These are phyloP conservation scores for Nakazawaea peltata DNA, from an alignment of 805 yeast species.

Conservation along the genomic window DNA sequence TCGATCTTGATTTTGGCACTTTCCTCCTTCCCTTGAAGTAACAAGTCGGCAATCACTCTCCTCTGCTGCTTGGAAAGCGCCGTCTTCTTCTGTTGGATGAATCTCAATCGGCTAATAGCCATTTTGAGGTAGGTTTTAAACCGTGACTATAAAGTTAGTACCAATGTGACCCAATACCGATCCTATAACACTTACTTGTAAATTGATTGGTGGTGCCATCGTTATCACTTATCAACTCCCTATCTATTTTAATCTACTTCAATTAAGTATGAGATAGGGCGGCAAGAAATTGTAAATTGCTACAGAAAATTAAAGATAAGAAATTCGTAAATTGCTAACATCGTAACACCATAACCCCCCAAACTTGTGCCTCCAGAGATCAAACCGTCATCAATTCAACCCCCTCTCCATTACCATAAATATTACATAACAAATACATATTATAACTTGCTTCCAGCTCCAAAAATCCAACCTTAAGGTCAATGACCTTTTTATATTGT, in stretches of 20 bases:
- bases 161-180: background rate
- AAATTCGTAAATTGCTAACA: too few relatives aligned
- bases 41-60: conserved; percentile 61
- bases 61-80: conserved; percentile 73
- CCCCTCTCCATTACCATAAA: conserved; percentile 6
- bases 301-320: too few relatives aligned
- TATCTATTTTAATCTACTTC: background rate
- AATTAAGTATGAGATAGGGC: too few relatives aligned
- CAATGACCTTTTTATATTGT: conserved; percentile 65
- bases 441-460: conserved; percentile 10
- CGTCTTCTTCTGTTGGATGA: conserved; percentile 65
- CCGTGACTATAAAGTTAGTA: conserved; percentile 5
- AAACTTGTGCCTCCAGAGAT: too few relatives aligned
- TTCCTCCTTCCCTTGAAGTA: conserved; percentile 64
- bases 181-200: conserved; percentile 4
- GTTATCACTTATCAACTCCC: background rate
- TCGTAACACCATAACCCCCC: too few relatives aligned
- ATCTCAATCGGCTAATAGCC: conserved; percentile 63
- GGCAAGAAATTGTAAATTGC: too few relatives aligned
- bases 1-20: conserved; percentile 82
- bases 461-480: conserved; percentile 10
- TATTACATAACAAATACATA: conserved; percentile 3
- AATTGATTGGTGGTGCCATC: conserved; percentile 5
- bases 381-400: conserved; percentile 7
- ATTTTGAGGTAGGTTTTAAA: conserved; percentile 43